Evolutionary conservation across 2,329 filamentous ascomycete species (phyloP).

Genomic region (Aureobasidium uvarum): DNA sequence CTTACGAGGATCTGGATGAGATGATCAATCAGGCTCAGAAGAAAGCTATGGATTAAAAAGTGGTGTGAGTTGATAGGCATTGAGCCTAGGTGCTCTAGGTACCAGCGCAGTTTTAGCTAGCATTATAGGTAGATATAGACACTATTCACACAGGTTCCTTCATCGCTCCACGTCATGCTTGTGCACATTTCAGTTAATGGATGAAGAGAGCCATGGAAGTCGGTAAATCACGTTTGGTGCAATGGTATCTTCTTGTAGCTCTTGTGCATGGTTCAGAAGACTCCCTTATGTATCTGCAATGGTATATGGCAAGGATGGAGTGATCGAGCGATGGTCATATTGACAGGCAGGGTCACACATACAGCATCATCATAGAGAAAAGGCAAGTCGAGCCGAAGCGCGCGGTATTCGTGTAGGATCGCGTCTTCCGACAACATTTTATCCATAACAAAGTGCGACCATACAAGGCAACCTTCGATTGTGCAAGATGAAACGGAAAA

Average conservation of each 20-base stretch:
- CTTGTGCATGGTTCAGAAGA: no score
- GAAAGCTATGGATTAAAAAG: not conserved
- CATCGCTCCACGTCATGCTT: not conserved
- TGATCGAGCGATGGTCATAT: no score
- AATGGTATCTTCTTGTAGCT: not conserved
- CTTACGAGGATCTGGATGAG: constrained; percentile 17
- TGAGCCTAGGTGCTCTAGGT: not conserved
- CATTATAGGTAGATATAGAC: not conserved
- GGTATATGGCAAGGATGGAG: not conserved
- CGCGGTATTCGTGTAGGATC: constrained; percentile 5
- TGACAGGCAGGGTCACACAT: not conserved
- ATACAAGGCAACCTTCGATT: not conserved
- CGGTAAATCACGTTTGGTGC: not conserved
- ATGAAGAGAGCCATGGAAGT: not conserved
- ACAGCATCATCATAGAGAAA: not conserved
- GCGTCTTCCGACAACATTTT: not conserved
- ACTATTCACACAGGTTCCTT: no score
- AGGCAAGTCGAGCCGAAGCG: constrained; percentile 20
- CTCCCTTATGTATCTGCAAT: not conserved
- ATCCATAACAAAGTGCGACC: not conserved
- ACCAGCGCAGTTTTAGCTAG: constrained; percentile 2
- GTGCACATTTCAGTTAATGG: not conserved
- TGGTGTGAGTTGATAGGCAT: not conserved
- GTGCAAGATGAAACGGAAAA: constrained; percentile 19
- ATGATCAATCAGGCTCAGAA: constrained; percentile 15